Evolutionary conservation across 1,284 basidiomycete genomes (phyloP).

Genomic region (Cystobasidiaceae sp.): DNA sequence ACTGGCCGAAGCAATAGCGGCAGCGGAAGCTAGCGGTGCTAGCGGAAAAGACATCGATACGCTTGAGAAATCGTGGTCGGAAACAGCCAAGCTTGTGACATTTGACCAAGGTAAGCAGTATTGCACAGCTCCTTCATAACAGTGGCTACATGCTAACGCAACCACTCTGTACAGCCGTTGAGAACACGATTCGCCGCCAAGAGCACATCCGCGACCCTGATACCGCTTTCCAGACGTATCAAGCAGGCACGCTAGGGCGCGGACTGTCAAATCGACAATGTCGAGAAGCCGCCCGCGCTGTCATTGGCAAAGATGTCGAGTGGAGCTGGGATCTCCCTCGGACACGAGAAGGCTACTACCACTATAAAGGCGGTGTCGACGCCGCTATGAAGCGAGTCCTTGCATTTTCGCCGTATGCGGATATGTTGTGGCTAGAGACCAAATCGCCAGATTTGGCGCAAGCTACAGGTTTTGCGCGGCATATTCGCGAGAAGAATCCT

Average conservation of each 20-base stretch:
- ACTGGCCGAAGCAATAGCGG: constrained; percentile 67
- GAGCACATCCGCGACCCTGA: constrained; percentile 56
- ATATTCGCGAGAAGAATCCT: constrained; percentile 66
- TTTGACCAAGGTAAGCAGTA: constrained; percentile 66
- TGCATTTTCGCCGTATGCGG: constrained; percentile 73
- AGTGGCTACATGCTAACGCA: constrained; percentile 6
- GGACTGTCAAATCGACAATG: constrained; percentile 72
- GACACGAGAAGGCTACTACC: constrained; percentile 87
- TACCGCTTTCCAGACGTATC: constrained; percentile 58
- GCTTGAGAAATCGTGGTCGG: constrained; percentile 73
- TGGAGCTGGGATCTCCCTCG: constrained; percentile 86
- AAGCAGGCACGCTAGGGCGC: constrained; percentile 42
- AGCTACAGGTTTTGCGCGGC: constrained; percentile 70
- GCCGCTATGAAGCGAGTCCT: constrained; percentile 76
- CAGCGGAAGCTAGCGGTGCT: constrained; percentile 65
- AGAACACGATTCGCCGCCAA: constrained; percentile 52
- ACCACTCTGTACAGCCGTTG: constrained; percentile 42
- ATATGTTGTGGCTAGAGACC: constrained; percentile 85
- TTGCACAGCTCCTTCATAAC: not conserved
- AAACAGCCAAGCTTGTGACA: constrained; percentile 66
- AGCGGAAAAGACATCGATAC: constrained; percentile 65
- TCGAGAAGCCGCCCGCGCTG: constrained; percentile 63
- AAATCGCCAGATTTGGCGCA: constrained; percentile 75
- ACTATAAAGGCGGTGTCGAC: constrained; percentile 70
- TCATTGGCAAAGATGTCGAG: constrained; percentile 63